A percentile compares a stretch with the other conserved stretches of the same genome.
phyloP scores from a whole-genome alignment of 805 yeast genomes.

The Peterozyma xylosa region DNA sequence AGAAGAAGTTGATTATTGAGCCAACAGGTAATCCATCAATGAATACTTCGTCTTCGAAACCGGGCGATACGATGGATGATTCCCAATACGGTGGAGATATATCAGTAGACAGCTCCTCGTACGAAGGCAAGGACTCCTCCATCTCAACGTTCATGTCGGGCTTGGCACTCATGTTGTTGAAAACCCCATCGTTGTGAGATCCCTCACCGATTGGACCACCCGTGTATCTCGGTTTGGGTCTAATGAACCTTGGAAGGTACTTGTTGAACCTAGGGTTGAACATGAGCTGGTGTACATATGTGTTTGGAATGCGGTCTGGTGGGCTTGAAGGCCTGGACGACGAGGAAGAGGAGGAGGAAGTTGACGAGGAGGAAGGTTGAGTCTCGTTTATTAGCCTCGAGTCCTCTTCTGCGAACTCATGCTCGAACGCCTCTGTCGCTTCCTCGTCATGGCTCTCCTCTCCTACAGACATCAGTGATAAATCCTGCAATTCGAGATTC shows the following conservation, averaged over 20 bases:
- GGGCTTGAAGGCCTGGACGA: constrained; percentile 10
- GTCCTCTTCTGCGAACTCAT: too few relatives aligned
- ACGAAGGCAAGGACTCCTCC: constrained; percentile 72
- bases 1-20: constrained; percentile 73
- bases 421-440: too few relatives aligned
- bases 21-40: constrained; percentile 97
- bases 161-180: constrained; percentile 85
- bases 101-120: constrained; percentile 93
- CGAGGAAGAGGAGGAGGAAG: too few relatives aligned
- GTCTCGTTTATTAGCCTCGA: too few relatives aligned
- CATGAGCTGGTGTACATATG: not conserved
- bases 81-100: constrained; percentile 98
- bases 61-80: constrained; percentile 72
- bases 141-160: constrained; percentile 47
- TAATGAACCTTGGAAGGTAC: not conserved
- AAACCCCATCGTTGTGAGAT: constrained; percentile 74
- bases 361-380: too few relatives aligned
- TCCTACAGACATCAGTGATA: too few relatives aligned
- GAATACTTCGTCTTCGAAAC: constrained; percentile 80
- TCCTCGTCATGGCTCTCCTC: too few relatives aligned
- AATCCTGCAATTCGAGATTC: too few relatives aligned
- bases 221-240: not conserved
- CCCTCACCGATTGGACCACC: constrained; percentile 18
- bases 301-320: constrained; percentile 29
- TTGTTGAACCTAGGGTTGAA: not conserved